Evolutionary conservation across 1,284 basidiomycete genomes (phyloP), one percentile per base, ranked within the genome.

Genomic region (Afroboletus lepidellus): DNA sequence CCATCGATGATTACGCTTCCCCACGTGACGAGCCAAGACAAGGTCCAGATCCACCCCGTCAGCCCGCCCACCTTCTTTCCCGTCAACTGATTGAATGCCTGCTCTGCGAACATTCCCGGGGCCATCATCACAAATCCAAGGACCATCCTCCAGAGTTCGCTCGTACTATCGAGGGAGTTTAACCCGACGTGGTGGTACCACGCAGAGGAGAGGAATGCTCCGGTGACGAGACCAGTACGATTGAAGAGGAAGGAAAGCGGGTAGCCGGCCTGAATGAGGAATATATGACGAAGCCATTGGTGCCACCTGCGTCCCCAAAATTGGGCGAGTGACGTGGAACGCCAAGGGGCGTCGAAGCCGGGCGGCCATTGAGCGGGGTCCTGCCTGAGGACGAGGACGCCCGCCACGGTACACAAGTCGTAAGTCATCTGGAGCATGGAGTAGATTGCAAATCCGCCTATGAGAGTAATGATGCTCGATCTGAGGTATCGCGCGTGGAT

Each of bases 51-150:
- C 70, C 74, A 74, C 1, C 43, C 50, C 0, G 16, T 13, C 1
- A 66, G 48, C 1, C 82, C 82, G 18, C 65, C 65, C 2, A 83
- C 75, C 5, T 69, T 51, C 7, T 56, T 59, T 53, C 65, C 62
- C 5, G 66, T 73, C 71, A 71, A 77, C 37, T 12, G 32, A 15
- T 32, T 16, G 32, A 54, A 64, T 2, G 59, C 46, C 3, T 61
- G 67, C 62, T 87, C 84, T 15, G 78, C 48, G 9, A 80, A 48
- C 18, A 78, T 59, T 1, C 79, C 83, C 0, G 78, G 60, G 1
- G 74, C 81, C 68, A 77, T 82, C 59, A 82, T 67, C 27, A 83
- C 54, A 61, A 85, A 87, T 56, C 77, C 83, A 5, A 77, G 74
- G 0, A 70, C 65, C 33, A 81, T 71, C 18, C 66, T 57, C 38